Evolutionary conservation across 495 filamentous ascomycete genomes (phyloP), one percentile per base, ranked within the genome.

Genomic region (Aspergillus sparsus): DNA sequence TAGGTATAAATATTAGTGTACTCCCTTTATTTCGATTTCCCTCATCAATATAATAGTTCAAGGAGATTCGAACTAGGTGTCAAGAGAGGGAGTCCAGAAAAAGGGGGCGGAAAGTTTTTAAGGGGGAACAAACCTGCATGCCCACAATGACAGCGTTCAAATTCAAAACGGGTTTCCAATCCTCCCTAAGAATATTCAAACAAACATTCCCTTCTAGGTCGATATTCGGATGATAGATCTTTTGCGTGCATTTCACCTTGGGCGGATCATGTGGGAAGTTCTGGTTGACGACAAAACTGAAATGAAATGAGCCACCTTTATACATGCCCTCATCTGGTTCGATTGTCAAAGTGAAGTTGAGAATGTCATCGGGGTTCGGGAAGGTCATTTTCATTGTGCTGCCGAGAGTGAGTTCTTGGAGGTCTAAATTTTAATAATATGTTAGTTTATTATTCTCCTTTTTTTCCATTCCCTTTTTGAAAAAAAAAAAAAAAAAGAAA

Each of bases 171-270:
- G 94, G 94, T 78, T 97, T 98, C 94, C 94, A 98, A 78, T 98
- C 94, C 79, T 98, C 94, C 57, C 94, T 80, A 67, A 98, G 75
- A 60, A 98, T 98, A 71, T 98, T 98, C 65, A 98, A 74, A 78
- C 94, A 98, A 12, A 98, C 92, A 69, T 98, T 98, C 41, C 94
- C 94, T 68, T 98, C 94, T 50, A 96, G 80, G 71, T 98, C 94
- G 73, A 98, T 98, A 73, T 98, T 98, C 10, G 94, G 94, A 68
- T 98, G 94, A 77, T 98, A 98, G 65, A 98, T 97, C 81, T 97
- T 98, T 74, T 98, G 90, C 56, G 87, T 90, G 75, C 94, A 98
- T 71, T 93, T 96, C 66, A 98, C 95, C 76, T 98, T 98, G 1
- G 94, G 94, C 59, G 94, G 93, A 71, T 98, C 94, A 73, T 98